These are phyloP conservation scores for Komagataella pseudopastoris DNA, from an alignment of 805 yeast species.

Conservation along the genomic window DNA sequence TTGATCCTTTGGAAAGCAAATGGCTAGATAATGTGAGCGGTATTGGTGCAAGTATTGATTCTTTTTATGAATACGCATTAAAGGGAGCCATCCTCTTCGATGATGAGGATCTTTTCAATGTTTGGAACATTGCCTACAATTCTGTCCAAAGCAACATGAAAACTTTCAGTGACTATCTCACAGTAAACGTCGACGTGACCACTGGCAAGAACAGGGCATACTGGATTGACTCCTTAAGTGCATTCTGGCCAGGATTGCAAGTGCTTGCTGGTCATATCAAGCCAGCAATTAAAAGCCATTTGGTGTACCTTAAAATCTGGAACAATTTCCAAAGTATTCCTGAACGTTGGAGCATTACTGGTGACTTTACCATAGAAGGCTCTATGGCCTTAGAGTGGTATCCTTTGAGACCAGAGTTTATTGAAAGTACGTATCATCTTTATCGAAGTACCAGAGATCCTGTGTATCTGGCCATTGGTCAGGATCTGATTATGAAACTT, in stretches of 20 bases:
- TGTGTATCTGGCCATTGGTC: constrained; percentile 65
- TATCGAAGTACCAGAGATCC: constrained; percentile 83
- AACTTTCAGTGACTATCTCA: constrained; percentile 28
- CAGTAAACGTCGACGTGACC: constrained; percentile 38
- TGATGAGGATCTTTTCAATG: constrained; percentile 31
- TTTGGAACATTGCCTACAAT: constrained; percentile 50
- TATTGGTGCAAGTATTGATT: constrained; percentile 84
- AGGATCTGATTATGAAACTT: constrained; percentile 42
- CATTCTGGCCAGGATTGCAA: constrained; percentile 80
- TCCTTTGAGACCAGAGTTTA: constrained; percentile 84
- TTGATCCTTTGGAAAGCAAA: constrained; percentile 41
- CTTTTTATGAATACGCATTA: constrained; percentile 79
- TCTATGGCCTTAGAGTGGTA: constrained; percentile 71
- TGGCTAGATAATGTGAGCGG: constrained; percentile 60
- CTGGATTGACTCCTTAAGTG: constrained; percentile 83
- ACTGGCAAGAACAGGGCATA: constrained; percentile 34
- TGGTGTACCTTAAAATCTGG: constrained; percentile 66
- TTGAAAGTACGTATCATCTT: constrained; percentile 77
- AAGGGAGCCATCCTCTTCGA: constrained; percentile 66
- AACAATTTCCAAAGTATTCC: constrained; percentile 70
- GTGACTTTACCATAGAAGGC: constrained; percentile 13
- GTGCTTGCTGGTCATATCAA: constrained; percentile 64
- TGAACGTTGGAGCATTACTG: constrained; percentile 62
- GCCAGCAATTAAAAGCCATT: constrained; percentile 50
- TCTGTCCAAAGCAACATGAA: constrained; percentile 44